Evolutionary conservation across 805 yeast species (phyloP).

Genomic region (Grigorovia humatica): DNA sequence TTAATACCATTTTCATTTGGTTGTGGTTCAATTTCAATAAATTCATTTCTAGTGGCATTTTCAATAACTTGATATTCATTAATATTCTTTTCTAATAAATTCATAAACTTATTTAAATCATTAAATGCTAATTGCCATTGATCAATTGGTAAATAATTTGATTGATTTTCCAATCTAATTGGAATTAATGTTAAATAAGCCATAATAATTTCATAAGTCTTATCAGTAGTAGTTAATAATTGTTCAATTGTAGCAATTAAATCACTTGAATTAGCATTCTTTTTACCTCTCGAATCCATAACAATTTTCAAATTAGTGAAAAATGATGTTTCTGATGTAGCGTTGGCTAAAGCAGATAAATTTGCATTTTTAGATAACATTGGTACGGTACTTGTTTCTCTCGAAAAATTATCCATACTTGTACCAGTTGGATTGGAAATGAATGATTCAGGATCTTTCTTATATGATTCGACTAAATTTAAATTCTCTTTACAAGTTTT

Average conservation of each 20-base stretch:
- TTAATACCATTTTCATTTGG: constrained; percentile 53
- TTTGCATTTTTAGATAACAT: constrained; percentile 22
- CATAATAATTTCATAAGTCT: constrained; percentile 60
- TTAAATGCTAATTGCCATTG: constrained; percentile 67
- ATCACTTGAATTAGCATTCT: constrained; percentile 74
- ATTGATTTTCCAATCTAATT: constrained; percentile 71
- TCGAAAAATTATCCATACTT: constrained; percentile 13
- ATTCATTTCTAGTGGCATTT: constrained; percentile 59
- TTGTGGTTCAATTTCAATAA: constrained; percentile 64
- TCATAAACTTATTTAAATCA: constrained; percentile 54
- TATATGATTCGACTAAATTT: constrained; percentile 46
- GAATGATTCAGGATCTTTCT: constrained; percentile 65
- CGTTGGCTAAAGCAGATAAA: constrained; percentile 21
- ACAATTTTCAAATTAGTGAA: constrained; percentile 66
- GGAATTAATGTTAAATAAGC: constrained; percentile 77
- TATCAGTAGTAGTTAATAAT: constrained; percentile 39
- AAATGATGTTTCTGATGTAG: constrained; percentile 37
- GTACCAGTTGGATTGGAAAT: constrained; percentile 36
- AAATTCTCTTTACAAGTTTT: constrained; percentile 66
- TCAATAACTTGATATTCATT: constrained; percentile 62
- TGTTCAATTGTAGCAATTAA: constrained; percentile 65
- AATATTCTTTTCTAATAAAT: constrained; percentile 54
- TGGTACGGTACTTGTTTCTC: constrained; percentile 9
- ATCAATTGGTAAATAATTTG: constrained; percentile 61
- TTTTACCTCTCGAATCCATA: constrained; percentile 89